Evolutionary conservation across 371 early-diverging fungal species (phyloP), one percentile per base, ranked within the genome.

Genomic region (Haplosporangium sp.): DNA sequence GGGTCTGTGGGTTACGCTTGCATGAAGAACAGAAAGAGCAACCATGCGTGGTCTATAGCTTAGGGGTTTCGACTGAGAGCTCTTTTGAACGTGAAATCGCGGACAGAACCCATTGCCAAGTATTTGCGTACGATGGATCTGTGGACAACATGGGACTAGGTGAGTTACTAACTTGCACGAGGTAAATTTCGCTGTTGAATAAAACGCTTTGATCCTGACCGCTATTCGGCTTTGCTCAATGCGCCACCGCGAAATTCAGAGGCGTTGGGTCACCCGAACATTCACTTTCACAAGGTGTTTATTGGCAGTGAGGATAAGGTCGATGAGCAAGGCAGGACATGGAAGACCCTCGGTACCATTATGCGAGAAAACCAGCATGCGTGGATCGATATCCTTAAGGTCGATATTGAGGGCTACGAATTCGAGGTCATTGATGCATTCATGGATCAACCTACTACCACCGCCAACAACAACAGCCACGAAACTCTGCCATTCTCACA

Each of bases 331-430:
- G 29, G 29, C 38, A 20, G 52, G 3, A 20, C 36, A 23, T 41
- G 40, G 62, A 61, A 41, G 41, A 51, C 42, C 14, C 18, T 61
- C 14, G 6, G 18, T 6, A 51, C 42, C 18, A 5, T 61, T 41
- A 61, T 61, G 62, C 12, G 38, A 14, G 62, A 61, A 12, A 20
- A 40, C 13, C 41, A 23, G 2, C 62, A 52, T 20, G 40, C 36
- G 11, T 52, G 62, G 62, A 41, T 61, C 53, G 62, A 61, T 61
- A 50, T 61, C 21, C 48, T 61, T n/a, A 61, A 23, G 62, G 52
- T 50, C 6, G 51, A 61, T 41, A 13, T 61, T 52, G 62, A 40
- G 10, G 62, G 53, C n/a, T 5, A 14, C 41, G 62, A 61, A 40
- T 41, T 40, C 50, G 18, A 52, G 18, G 10, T n/a, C 40, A 38